A percentile compares a stretch with the other conserved stretches of the same genome.
phyloP scores from a whole-genome alignment of 352 stramenopile genomes.

The Peronosclerospora sorghi region DNA sequence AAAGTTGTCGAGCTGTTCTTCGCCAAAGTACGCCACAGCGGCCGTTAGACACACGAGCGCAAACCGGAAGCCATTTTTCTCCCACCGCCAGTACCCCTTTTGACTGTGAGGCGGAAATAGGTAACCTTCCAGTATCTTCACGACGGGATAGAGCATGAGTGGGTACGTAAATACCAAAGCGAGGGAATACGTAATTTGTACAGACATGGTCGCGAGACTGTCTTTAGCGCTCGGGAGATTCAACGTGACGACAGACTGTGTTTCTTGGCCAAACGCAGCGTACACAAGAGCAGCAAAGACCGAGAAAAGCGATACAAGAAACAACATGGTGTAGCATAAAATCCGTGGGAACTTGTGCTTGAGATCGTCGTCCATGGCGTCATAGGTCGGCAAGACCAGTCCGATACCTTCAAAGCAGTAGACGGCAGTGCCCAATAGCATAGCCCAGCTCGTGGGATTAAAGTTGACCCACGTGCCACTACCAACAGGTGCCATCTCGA shows the following conservation, averaged over 20 bases:
- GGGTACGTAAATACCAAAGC: constrained; percentile 62
- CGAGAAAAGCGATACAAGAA: constrained; percentile 44
- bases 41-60: constrained; percentile 49
- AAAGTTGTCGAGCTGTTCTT: constrained; percentile 59
- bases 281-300: constrained; percentile 48
- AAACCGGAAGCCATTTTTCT: constrained; percentile 60
- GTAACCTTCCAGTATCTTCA: constrained; percentile 63
- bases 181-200: constrained; percentile 55
- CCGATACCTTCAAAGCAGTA: constrained; percentile 71
- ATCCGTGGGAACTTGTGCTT: constrained; percentile 57
- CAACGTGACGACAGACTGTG: constrained; percentile 48
- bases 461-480: constrained; percentile 49
- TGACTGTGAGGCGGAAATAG: constrained; percentile 29
- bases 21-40: constrained; percentile 50
- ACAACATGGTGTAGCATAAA: constrained; percentile 33
- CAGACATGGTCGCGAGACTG: constrained; percentile 44
- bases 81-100: constrained; percentile 54
- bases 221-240: constrained; percentile 41
- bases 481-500: constrained; percentile 17
- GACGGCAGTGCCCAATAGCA: constrained; percentile 51
- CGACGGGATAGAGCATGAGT: constrained; percentile 58
- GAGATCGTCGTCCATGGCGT: constrained; percentile 38
- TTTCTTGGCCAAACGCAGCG: constrained; percentile 37
- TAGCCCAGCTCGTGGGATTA: constrained; percentile 47
- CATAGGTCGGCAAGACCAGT: constrained; percentile 58